Conservation (phyloP, 2,329 filamentous ascomycete genomes). For the Metarhizium anisopliae region DNA sequence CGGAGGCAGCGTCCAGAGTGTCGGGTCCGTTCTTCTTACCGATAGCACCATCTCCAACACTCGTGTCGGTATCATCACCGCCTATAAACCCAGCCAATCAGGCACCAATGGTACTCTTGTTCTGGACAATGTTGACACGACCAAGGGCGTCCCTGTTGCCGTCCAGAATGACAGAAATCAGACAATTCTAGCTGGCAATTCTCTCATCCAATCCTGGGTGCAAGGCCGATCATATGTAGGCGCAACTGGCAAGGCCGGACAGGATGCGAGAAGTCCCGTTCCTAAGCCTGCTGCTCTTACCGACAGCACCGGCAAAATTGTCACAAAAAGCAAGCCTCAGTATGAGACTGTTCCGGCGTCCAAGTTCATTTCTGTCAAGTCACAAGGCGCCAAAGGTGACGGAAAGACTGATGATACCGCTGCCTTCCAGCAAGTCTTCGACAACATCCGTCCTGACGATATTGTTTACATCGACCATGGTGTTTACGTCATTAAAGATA, state of each 20-base stretch:
- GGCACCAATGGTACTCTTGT: slow-evolving; percentile 73
- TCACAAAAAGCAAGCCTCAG: slow-evolving; percentile 81
- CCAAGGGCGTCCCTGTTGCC: slow-evolving; percentile 54
- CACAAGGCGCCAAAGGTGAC: slow-evolving; percentile 77
- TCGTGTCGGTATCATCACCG: slow-evolving; percentile 59
- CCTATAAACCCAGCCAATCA: slow-evolving; percentile 54
- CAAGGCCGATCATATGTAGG: slow-evolving; percentile 69
- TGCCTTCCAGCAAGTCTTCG: slow-evolving; percentile 70
- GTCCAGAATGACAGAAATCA: slow-evolving; percentile 49
- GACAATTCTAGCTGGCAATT: slow-evolving; percentile 59
- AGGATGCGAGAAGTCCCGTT: slow-evolving; percentile 44
- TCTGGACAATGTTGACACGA: slow-evolving; percentile 84
- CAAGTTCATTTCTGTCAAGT: slow-evolving; percentile 76
- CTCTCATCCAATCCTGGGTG: slow-evolving; percentile 61
- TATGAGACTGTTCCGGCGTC: slow-evolving; percentile 61
- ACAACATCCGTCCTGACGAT: slow-evolving; percentile 54
- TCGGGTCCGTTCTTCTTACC: slow-evolving; percentile 75
- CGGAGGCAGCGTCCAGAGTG: slow-evolving; percentile 54
- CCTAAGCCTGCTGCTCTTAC: slow-evolving; percentile 61
- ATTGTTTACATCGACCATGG: slow-evolving; percentile 71
- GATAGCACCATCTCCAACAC: slow-evolving; percentile 76
- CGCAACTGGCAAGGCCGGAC: slow-evolving; percentile 41
- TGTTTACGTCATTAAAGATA: slow-evolving; percentile 61
- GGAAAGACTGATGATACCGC: slow-evolving; percentile 79
- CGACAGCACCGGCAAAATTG: slow-evolving; percentile 56